Evolutionary conservation across 1,139 yeast species (phyloP).

Genomic region (Blastobotrys niveus): DNA sequence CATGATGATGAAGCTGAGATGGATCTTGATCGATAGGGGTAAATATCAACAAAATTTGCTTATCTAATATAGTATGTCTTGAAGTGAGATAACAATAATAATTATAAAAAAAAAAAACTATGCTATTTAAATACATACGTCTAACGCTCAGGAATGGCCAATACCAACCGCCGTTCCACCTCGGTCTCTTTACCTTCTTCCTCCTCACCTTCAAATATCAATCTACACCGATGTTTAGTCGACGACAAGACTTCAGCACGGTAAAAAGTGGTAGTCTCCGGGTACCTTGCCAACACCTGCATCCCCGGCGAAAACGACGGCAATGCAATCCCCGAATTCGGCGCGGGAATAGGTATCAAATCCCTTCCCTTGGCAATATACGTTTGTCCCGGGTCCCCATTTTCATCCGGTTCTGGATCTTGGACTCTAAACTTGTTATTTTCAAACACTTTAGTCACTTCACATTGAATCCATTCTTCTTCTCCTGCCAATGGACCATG

Average conservation of each 20-base stretch:
- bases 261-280: conserved; percentile 96
- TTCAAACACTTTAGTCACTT: conserved; percentile 72
- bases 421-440: conserved; percentile 72
- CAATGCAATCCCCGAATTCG: conserved; percentile 32
- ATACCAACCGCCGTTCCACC: conserved; percentile 75
- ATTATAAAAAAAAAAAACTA: not conserved
- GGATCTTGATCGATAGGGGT: not conserved
- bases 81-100: no score
- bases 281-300: conserved; percentile 87
- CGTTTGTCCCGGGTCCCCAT: conserved; percentile 80
- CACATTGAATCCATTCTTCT: conserved; percentile 96
- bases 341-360: conserved; percentile 62
- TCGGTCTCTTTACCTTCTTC: conserved; percentile 95
- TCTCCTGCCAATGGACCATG: conserved; percentile 46
- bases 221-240: conserved; percentile 64
- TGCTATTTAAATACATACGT: conserved; percentile 3
- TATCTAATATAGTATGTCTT: not conserved
- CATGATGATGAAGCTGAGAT: not conserved
- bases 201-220: conserved; percentile 94
- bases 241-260: conserved; percentile 87
- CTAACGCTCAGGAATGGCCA: conserved; percentile 42
- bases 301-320: conserved; percentile 67
- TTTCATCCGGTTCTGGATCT: conserved; percentile 97
- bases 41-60: not conserved
- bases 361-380: conserved; percentile 82